A percentile compares a stretch with the other conserved stretches of the same genome.
Evolutionary conservation across 2,329 filamentous ascomycete species (phyloP).

Genomic region (Apiospora kogelbergensis): DNA sequence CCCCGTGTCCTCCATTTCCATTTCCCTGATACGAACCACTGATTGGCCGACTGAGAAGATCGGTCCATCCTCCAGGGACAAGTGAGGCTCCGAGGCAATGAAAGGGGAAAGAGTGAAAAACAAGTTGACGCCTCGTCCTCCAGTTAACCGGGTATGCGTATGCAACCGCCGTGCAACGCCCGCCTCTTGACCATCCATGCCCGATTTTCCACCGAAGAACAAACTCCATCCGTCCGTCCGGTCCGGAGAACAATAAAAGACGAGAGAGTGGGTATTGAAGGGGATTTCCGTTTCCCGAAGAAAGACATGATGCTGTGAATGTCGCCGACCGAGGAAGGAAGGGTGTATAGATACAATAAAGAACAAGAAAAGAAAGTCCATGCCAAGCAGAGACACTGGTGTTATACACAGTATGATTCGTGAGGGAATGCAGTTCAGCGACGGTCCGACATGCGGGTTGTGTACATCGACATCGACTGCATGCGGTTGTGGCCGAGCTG

Average conservation of each 20-base stretch:
- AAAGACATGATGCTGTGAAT: too few relatives aligned
- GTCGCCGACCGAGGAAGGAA: background rate
- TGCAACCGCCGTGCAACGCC: background rate
- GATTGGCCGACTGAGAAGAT: background rate
- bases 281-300: background rate
- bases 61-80: conserved; percentile 9
- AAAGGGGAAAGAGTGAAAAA: background rate
- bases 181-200: background rate
- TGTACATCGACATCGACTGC: conserved; percentile 19
- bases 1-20: background rate
- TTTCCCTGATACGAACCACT: background rate
- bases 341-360: background rate
- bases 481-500: conserved; percentile 15
- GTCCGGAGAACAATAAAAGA: background rate
- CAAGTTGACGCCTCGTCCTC: background rate
- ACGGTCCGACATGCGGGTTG: conserved; percentile 19
- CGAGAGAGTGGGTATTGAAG: background rate
- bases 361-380: background rate
- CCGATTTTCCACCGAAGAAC: background rate
- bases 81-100: background rate
- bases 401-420: background rate
- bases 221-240: background rate
- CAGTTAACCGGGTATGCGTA: background rate
- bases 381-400: background rate
- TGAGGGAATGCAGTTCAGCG: conserved; percentile 15